phyloP scores from a whole-genome alignment of 805 yeast genomes.

The Vanderwaltozyma polyspora region DNA sequence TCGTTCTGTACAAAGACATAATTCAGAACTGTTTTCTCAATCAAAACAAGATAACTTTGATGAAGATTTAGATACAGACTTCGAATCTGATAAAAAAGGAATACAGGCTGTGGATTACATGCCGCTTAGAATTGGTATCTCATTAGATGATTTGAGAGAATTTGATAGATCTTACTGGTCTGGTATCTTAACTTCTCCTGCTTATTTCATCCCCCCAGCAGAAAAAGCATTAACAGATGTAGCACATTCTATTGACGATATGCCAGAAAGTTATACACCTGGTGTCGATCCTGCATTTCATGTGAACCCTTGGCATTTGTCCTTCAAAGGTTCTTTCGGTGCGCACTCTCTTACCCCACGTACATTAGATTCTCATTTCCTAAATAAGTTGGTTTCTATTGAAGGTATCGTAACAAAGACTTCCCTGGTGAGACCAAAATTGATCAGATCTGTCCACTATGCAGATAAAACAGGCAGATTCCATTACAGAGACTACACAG shows the following conservation, averaged over 20 bases:
- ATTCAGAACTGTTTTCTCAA: slow-evolving; percentile 30
- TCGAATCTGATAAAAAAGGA: slow-evolving; percentile 6
- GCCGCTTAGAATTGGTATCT: slow-evolving; percentile 48
- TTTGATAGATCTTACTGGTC: slow-evolving; percentile 70
- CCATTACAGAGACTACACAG: slow-evolving; percentile 85
- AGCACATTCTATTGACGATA: slow-evolving; percentile 46
- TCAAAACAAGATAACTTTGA: slow-evolving; percentile 2
- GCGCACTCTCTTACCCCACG: slow-evolving; percentile 80
- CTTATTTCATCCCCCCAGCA: slow-evolving; percentile 80
- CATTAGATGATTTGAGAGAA: slow-evolving; percentile 79
- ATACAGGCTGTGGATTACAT: slow-evolving; percentile 6
- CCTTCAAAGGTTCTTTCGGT: slow-evolving; percentile 88
- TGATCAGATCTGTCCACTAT: slow-evolving; percentile 84
- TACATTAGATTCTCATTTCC: slow-evolving; percentile 61
- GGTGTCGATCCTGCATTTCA: slow-evolving; percentile 52
- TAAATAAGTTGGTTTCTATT: slow-evolving; percentile 74
- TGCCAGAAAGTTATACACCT: slow-evolving; percentile 19
- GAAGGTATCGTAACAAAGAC: slow-evolving; percentile 95
- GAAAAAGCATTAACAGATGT: slow-evolving; percentile 78
- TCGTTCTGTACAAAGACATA: slow-evolving; percentile 58
- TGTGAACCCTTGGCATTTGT: slow-evolving; percentile 38
- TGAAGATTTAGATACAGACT: slow-evolving; percentile 7
- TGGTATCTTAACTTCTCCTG: slow-evolving; percentile 65
- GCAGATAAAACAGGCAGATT: slow-evolving; percentile 75
- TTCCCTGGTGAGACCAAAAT: slow-evolving; percentile 85